Percentiles rank a stretch among this genome's conserved stretches.
Conservation (phyloP, 2,329 filamentous ascomycete genomes). For the Fusarium udum region DNA sequence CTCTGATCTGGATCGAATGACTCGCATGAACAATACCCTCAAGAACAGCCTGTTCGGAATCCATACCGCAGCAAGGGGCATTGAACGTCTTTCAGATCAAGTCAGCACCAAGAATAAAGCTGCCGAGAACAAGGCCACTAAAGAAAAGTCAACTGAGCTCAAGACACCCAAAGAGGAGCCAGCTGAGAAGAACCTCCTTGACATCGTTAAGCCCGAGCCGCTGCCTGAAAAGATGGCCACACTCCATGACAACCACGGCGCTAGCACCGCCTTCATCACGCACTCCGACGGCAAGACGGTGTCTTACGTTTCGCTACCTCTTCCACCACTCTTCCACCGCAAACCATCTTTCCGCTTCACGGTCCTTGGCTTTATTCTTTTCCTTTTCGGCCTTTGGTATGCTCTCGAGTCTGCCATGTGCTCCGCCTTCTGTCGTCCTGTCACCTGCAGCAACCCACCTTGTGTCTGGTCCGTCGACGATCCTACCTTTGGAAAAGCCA, state of each 20-base stretch:
- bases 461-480: constrained; percentile 68
- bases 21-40: constrained; percentile 63
- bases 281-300: constrained; percentile 29
- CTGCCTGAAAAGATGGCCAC: constrained; percentile 26
- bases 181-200: constrained; percentile 8
- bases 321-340: constrained; percentile 59
- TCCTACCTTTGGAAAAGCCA: constrained; percentile 67
- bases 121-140: constrained; percentile 9
- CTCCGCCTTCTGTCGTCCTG: constrained; percentile 62
- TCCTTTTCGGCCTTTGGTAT: constrained; percentile 62
- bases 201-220: constrained; percentile 2
- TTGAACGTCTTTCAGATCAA: constrained; percentile 65
- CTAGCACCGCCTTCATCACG: constrained; percentile 29
- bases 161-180: constrained; percentile 14
- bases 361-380: constrained; percentile 56
- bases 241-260: constrained; percentile 15
- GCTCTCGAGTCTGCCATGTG: constrained; percentile 64
- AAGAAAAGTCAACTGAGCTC: neutral
- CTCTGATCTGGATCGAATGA: constrained; percentile 55
- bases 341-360: constrained; percentile 59
- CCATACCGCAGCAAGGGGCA: constrained; percentile 64
- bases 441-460: constrained; percentile 56
- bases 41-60: constrained; percentile 62
- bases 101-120: constrained; percentile 52
- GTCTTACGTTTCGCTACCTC: constrained; percentile 53